Evolutionary conservation across 2,329 filamentous ascomycete genomes (phyloP), one percentile per base, ranked within the genome.

Genomic region (Nothophoma quercina): DNA sequence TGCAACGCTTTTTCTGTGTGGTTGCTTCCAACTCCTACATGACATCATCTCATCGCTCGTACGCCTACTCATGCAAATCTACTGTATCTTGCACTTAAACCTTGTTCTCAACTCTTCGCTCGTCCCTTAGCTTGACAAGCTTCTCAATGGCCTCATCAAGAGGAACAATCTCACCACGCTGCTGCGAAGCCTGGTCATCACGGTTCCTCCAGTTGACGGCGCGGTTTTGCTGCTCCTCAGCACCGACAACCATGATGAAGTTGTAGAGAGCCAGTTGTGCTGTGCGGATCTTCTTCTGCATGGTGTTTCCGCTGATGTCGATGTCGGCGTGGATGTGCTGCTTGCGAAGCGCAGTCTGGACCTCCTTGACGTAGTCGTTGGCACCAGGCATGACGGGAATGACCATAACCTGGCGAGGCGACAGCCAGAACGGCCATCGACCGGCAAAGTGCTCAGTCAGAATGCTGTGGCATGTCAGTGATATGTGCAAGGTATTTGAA

Each of bases 391-490:
- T 89, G 55, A 91, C 89, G 7, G 90, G 90, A 56, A 93, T 87
- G 59, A 95, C 84, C 63, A 89, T 81, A 59, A 95, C 85, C 75
- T 95, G 90, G 43, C 90, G 84, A n/a, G 90, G 90, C 63, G 87
- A 90, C 57, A 95, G 79, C 90, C 90, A 95, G 82, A 93, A 91
- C 1, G 90, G 90, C 90, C 90, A 95, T 78, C 92, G 92, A 65
- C 90, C 90, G 47, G 83, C 90, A 71, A 91, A 93, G 76, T 93
- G 90, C 80, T 95, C 90, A 36, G 85, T 90, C 55, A 93, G 81
- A 60, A 93, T 91, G 60, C 71, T 72, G 35, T 1, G 12, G 2
- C 4, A 6, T 9, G n/a, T 53, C 32, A 53, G 50, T 7, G 10
- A 22, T 15, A 16, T 15, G 16, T 23, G 3, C 9, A 42, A 13